Evolutionary conservation across 2,329 filamentous ascomycete genomes (phyloP).

Genomic region (Blastomyces silverae): DNA sequence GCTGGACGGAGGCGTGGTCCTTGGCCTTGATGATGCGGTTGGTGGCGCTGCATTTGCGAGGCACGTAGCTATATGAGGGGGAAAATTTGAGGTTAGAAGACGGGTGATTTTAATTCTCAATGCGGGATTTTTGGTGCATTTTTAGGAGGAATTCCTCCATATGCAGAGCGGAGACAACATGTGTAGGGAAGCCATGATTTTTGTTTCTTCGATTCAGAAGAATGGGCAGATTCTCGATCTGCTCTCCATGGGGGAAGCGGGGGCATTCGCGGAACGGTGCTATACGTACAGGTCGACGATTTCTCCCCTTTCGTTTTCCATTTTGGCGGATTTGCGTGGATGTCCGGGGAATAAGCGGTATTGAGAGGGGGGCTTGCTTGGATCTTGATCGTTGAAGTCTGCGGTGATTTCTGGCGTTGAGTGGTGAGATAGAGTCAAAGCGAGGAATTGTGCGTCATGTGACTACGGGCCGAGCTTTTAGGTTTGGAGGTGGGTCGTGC

Average conservation of each 20-base stretch:
- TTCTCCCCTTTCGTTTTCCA: conserved; percentile 99
- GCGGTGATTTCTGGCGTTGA: conserved; percentile 15
- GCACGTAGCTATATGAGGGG: conserved; percentile 67
- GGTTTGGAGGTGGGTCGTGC: conserved; percentile 7
- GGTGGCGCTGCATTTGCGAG: conserved; percentile 97
- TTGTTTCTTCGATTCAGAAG: not conserved
- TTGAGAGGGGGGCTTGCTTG: conserved; percentile 15
- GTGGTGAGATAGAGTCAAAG: conserved; percentile 8
- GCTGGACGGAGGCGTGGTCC: conserved; percentile 97
- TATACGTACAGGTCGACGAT: conserved; percentile 91
- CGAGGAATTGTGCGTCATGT: conserved; percentile 23
- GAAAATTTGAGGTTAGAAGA: conserved; percentile 10
- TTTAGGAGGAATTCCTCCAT: not conserved
- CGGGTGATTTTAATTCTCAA: not conserved
- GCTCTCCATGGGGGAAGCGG: not conserved
- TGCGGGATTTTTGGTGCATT: not conserved
- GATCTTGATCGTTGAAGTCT: conserved; percentile 16
- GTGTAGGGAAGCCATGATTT: no score
- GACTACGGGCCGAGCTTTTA: conserved; percentile 11
- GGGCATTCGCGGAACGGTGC: not conserved
- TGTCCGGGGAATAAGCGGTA: conserved; percentile 24
- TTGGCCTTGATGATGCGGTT: conserved; percentile 99
- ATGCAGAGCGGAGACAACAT: no score
- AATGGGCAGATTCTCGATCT: conserved; percentile 1
- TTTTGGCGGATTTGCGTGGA: conserved; percentile 52